Evolutionary conservation across 1,284 basidiomycete species (phyloP), one percentile per base, ranked within the genome.

Genomic region (Phlebopus sp.): DNA sequence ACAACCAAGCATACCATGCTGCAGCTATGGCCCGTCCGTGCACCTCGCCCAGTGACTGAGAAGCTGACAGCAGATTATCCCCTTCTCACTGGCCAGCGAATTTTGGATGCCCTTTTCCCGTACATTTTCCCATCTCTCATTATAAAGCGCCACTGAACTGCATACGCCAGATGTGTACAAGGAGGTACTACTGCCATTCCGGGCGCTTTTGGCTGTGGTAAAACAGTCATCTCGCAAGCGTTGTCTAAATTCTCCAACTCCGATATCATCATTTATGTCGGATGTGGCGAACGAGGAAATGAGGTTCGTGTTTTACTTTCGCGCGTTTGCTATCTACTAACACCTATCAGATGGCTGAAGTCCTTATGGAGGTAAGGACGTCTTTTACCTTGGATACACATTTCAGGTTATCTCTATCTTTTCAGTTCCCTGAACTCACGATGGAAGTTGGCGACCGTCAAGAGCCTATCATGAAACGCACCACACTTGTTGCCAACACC

Each of bases 391-490:
- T 23, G 21, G 6, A 23, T 23, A 23, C 3, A 40, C 34, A 18
- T 40, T 46, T 34, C 29, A 11, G 31, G 36, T 58, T 32, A 32
- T 31, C 47, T 46, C 17, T 52, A 25, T 32, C 49, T 44, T 31
- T 46, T 56, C 70, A 97, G 84, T 98, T 99, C 86, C 97, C 97
- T 46, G 79, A 94, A 69, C 77, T 99, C 39, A 93, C 90, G 2
- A 90, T 98, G 81, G 92, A 92, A 52, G 74, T 92, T 50, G 87
- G 83, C 34, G 86, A 92, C 59, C 90, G 93, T 50, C 88, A 97
- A 81, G 96, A 98, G 69, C 97, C 97, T 34, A 99, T 99, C 78
- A 99, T 99, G 97, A 99, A 99, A 73, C 95, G 97, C 55, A 99
- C 97, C 1, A 95, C 96, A 3, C 84, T 99, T 30, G 96, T 99